Percentiles rank a stretch among this genome's conserved stretches.
Evolutionary conservation across 129 eudicot species (phyloP).

Genomic region (Apium graveolens): DNA sequence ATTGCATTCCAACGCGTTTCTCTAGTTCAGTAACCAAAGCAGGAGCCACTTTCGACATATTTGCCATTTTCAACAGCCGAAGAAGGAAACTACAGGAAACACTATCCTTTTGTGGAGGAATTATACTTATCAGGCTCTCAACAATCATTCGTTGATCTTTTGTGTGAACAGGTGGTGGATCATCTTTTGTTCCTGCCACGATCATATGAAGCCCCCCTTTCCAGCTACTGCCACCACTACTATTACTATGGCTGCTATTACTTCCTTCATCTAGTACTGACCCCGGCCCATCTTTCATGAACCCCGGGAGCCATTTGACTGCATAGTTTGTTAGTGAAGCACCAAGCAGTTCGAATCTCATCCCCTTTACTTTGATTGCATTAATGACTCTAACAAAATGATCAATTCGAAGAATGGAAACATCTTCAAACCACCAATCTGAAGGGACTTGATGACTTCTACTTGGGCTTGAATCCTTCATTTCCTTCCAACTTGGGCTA

Average conservation of each 20-base stretch:
- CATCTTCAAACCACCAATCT: constrained; percentile 95
- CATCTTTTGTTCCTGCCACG: constrained; percentile 42
- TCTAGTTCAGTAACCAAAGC: constrained; percentile 88
- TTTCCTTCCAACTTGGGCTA: constrained; percentile 73
- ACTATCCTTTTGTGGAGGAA: constrained; percentile 77
- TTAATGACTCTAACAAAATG: constrained; percentile 82
- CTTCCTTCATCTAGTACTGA: constrained; percentile 33
- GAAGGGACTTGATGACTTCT: constrained; percentile 58
- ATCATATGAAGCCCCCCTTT: constrained; percentile 84
- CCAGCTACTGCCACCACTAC: constrained; percentile 35
- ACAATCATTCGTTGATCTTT: constrained; percentile 64
- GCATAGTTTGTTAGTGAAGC: constrained; percentile 68
- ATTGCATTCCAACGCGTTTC: constrained; percentile 92
- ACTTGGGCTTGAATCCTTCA: constrained; percentile 65
- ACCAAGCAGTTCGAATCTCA: constrained; percentile 63
- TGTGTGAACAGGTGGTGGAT: constrained; percentile 33
- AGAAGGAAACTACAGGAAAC: constrained; percentile 84
- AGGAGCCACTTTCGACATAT: constrained; percentile 61
- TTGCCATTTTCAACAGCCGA: constrained; percentile 55
- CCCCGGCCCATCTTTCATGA: constrained; percentile 47
- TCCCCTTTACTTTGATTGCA: constrained; percentile 78
- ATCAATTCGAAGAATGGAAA: constrained; percentile 66
- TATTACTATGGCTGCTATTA: constrained; percentile 22
- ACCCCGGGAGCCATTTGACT: constrained; percentile 63
- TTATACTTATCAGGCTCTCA: constrained; percentile 84